Conservation (phyloP, 768 basidiomycete genomes). For the Trametes punicea region DNA sequence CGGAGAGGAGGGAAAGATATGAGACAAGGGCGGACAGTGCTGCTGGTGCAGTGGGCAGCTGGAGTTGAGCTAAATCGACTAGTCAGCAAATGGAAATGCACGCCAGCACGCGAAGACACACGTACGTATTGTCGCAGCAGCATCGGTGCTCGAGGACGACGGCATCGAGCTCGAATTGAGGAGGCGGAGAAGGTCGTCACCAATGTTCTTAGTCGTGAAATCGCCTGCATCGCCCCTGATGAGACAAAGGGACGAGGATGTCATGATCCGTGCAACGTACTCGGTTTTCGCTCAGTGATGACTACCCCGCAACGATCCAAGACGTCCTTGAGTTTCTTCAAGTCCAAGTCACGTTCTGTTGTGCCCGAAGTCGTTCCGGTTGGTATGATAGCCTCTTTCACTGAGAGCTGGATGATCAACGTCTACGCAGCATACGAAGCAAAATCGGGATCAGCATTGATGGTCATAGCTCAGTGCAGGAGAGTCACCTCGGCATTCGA, state of each 20-base stretch:
- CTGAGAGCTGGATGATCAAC: slow-evolving; percentile 90
- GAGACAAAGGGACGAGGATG: not conserved
- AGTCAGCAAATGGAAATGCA: not conserved
- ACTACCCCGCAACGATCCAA: slow-evolving; percentile 90
- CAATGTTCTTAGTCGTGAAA: slow-evolving; percentile 75
- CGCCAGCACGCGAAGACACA: not conserved
- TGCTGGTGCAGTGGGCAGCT: slow-evolving; percentile 72
- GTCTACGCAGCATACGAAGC: slow-evolving; percentile 48
- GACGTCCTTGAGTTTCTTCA: slow-evolving; percentile 81
- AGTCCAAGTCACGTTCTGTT: slow-evolving; percentile 81
- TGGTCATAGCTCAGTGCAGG: too few species aligned
- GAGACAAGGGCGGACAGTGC: slow-evolving; percentile 77
- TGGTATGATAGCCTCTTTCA: slow-evolving; percentile 91
- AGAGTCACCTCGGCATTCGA: slow-evolving; percentile 88
- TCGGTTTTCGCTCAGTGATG: slow-evolving; percentile 83
- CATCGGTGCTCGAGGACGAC: slow-evolving; percentile 44
- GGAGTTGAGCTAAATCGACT: slow-evolving; percentile 62
- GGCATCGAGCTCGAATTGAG: slow-evolving; percentile 45
- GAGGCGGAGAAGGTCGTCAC: slow-evolving; percentile 75
- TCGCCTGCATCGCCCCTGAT: slow-evolving; percentile 52
- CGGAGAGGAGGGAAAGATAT: slow-evolving; percentile 78
- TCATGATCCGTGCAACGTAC: slow-evolving; percentile 41
- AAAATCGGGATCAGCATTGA: not conserved
- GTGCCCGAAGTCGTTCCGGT: slow-evolving; percentile 68
- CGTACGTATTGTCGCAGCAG: slow-evolving; percentile 54